Conservation (phyloP, 257 asterid genomes). For the Lycium ferocissimum region DNA sequence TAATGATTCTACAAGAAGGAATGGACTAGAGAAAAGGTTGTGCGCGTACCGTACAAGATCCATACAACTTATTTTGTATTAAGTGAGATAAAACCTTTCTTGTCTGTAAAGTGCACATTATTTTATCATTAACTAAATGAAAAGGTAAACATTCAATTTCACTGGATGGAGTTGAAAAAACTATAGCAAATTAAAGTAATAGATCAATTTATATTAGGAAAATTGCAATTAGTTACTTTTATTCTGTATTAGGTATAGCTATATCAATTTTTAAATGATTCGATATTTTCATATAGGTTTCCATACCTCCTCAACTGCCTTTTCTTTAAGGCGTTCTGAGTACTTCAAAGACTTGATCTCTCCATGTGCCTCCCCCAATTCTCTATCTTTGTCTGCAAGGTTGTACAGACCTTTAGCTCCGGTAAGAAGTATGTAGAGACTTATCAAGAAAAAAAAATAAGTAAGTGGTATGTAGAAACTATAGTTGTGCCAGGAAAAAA, state of each 20-base stretch:
- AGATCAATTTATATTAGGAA: background rate
- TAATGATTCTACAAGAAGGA: background rate
- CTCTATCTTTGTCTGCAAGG: slow-evolving; percentile 79
- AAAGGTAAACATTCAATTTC: background rate
- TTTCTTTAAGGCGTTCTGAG: slow-evolving; percentile 80
- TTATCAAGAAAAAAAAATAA: background rate
- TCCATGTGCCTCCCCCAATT: slow-evolving; percentile 75
- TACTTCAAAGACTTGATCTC: slow-evolving; percentile 77
- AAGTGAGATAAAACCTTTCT: background rate
- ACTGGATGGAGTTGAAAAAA: background rate
- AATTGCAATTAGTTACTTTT: background rate
- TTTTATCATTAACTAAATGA: background rate
- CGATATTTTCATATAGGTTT: background rate
- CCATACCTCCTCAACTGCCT: slow-evolving; percentile 90
- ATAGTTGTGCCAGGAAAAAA: background rate
- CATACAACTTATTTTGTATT: background rate
- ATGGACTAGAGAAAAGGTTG: slow-evolving; percentile 7
- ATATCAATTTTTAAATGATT: background rate
- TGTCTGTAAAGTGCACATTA: background rate
- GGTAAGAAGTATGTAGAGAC: slow-evolving; percentile 20
- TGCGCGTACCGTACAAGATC: background rate
- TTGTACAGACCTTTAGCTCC: slow-evolving; percentile 33
- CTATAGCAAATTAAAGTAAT: background rate
- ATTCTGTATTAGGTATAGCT: background rate
- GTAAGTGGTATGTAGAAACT: background rate